phyloP scores from a whole-genome alignment of 768 basidiomycete genomes.

The Guyanaporus albipodus region DNA sequence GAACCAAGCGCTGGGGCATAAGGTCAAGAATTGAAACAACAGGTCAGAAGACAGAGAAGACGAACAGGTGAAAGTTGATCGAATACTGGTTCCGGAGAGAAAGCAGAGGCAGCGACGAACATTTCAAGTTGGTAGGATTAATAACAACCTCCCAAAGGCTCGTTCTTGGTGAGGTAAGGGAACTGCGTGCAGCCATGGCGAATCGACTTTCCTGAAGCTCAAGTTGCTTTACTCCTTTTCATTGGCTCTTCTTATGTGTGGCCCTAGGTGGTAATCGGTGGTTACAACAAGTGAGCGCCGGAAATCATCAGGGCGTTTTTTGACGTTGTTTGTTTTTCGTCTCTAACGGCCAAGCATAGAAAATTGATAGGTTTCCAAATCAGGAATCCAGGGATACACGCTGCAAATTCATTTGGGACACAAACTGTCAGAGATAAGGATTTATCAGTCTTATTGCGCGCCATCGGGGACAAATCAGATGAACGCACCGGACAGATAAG shows the following conservation, averaged over 20 bases:
- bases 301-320: too few species aligned
- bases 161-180: neutral
- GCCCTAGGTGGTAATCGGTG: too few species aligned
- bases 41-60: neutral
- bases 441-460: constrained; percentile 18
- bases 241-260: neutral
- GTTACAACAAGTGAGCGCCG: too few species aligned
- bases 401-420: neutral
- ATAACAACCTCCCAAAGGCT: constrained; percentile 8
- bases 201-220: neutral
- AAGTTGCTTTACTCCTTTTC: neutral
- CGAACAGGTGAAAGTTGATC: constrained; percentile 7
- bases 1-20: neutral
- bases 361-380: neutral
- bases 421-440: constrained; percentile 36
- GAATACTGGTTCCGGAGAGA: constrained; percentile 8
- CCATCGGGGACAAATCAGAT: neutral
- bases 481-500: neutral
- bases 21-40: neutral
- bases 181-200: constrained; percentile 4
- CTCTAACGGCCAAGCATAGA: neutral
- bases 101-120: constrained; percentile 1
- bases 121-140: constrained; percentile 5
- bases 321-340: too few species aligned
- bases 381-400: neutral